These are phyloP conservation scores for Collybia sp. DNA, from an alignment of 768 basidiomycete species.

Conservation along the genomic window DNA sequence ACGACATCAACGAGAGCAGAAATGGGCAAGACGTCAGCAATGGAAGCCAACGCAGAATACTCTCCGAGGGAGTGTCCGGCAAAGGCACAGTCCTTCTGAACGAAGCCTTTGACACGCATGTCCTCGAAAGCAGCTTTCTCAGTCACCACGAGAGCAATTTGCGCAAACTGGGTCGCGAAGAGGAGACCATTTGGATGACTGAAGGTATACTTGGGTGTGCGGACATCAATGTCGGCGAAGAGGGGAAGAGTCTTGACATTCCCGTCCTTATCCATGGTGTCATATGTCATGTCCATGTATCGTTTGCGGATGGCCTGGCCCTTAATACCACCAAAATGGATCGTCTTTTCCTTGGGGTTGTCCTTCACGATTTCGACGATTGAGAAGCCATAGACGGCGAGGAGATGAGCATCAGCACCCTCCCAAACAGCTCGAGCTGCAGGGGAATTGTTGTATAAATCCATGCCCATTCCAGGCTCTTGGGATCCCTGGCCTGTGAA, in stretches of 20 bases:
- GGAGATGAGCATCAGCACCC: conserved; percentile 88
- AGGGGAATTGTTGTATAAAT: conserved; percentile 88
- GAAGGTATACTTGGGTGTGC: conserved; percentile 98
- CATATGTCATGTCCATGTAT: conserved; percentile 99
- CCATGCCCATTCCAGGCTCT: conserved; percentile 99
- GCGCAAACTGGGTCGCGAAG: conserved; percentile 97
- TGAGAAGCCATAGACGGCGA: conserved; percentile 95
- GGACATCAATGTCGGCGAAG: conserved; percentile 91
- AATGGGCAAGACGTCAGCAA: conserved; percentile 94
- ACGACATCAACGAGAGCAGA: conserved; percentile 96
- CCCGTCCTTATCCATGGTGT: conserved; percentile 94
- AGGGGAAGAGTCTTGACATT: conserved; percentile 94
- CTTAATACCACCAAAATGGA: conserved; percentile 99
- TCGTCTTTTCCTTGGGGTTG: conserved; percentile 96
- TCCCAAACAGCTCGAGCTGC: conserved; percentile 98
- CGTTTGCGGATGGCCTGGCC: conserved; percentile 96
- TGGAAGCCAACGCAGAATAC: conserved; percentile 96
- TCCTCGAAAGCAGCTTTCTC: conserved; percentile 99
- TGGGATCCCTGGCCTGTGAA: conserved; percentile 99
- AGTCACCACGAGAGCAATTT: conserved; percentile 96
- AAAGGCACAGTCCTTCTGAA: conserved; percentile 89
- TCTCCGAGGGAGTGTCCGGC: conserved; percentile 98
- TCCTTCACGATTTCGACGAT: conserved; percentile 98
- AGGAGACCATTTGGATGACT: conserved; percentile 92
- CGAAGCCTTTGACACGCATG: conserved; percentile 93